Conservation (phyloP, 2,329 filamentous ascomycete species). For the Penicillium verrucosum region DNA sequence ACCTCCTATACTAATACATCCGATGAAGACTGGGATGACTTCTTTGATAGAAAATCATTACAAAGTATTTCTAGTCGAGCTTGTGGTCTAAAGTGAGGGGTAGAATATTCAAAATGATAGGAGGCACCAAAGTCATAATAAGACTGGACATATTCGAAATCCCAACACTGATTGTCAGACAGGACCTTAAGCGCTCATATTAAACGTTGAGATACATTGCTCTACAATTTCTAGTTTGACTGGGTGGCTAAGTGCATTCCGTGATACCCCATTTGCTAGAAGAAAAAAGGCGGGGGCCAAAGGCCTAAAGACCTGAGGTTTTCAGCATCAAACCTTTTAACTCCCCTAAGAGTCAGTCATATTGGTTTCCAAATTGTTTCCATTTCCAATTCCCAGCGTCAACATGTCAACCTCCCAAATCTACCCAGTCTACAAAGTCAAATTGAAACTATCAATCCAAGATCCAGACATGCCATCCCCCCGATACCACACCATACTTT, state of each 20-base stretch:
- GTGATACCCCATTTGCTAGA: not conserved
- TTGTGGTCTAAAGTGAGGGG: not conserved
- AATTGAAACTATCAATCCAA: not conserved
- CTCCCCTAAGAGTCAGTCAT: not conserved
- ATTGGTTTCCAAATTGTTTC: not conserved
- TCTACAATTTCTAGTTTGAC: not conserved
- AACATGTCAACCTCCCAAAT: not conserved
- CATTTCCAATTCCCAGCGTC: not conserved
- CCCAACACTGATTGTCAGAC: not conserved
- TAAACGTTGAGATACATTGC: no score
- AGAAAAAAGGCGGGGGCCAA: not conserved
- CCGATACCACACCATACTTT: constrained; percentile 1
- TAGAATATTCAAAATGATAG: not conserved
- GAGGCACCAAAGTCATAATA: not conserved
- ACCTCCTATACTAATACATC: no score
- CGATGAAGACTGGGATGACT: no score
- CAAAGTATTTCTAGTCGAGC: not conserved
- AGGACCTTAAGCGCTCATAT: not conserved
- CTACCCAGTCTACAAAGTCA: constrained; percentile 2
- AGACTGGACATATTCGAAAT: not conserved
- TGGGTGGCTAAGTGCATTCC: not conserved
- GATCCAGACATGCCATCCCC: not conserved
- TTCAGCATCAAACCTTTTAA: no score
- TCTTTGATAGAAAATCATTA: not conserved
- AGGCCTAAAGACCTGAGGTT: not conserved